Evolutionary conservation across 257 asterid species (phyloP), one percentile per base, ranked within the genome.

Genomic region (Galeopsis tetrahit): DNA sequence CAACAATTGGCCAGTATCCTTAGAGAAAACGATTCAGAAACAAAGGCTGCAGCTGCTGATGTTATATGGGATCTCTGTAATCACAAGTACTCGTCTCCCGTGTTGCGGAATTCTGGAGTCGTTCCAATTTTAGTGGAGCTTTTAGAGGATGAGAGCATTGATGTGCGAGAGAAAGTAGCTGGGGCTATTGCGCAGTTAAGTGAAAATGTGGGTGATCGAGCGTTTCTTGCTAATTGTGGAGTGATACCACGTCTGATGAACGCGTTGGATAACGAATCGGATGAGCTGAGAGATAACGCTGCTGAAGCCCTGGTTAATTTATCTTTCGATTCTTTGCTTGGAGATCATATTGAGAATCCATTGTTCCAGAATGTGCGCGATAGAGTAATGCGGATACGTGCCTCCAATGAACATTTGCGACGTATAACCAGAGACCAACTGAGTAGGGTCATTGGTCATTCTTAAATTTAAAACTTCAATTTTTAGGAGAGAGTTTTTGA

Each of bases 161-260:
- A 81, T 68, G 84, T 84, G 9, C 72, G 63, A 72, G 95, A 84
- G 78, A 86, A 69, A 75, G 88, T 85, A 39, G 70, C 88, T 0
- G 88, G 89, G 63, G 90, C 84, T 13, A 57, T 85, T 56, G 85
- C 92, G n/a, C 90, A 77, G 73, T 69, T 89, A 73, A 88, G 87
- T 75, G 79, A 72, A 42, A 74, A 74, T 5, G 68, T 58, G 36
- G 82, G 39, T n/a, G 82, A 72, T 33, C 78, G 89, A 34, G 65
- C 53, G 17, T 79, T 69, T 15, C 90, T 88, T 48, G 88, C 90
- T 28, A 64, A 73, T 52, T 82, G 71, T 58, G 95, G 92, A 62
- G 90, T 81, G 13, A 80, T 86, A 63, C 83, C 82, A 0, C 31
- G 21, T 17, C 86, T 85, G 33, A 66, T 83, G 35, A 65, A 49